phyloP scores from a whole-genome alignment of 2,329 filamentous ascomycete species.

The Westerdykella ornata region DNA sequence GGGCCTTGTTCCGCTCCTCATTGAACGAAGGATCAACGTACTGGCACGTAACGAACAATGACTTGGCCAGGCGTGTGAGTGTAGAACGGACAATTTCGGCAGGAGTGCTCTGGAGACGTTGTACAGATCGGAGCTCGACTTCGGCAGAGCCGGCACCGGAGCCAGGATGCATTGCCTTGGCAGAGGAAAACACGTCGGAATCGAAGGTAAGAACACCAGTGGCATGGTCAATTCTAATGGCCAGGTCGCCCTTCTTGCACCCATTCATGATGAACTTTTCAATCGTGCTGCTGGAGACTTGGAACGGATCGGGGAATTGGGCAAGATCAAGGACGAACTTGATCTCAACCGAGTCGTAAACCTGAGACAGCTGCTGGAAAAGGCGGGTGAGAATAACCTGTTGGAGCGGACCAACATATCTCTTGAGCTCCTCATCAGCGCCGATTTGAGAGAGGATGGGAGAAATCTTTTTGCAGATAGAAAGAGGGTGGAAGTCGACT shows the following conservation, averaged over 20 bases:
- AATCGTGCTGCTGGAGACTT: conserved; percentile 81
- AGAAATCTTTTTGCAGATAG: conserved; percentile 98
- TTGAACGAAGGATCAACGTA: conserved; percentile 91
- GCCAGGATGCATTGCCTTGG: conserved; percentile 82
- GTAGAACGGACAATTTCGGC: conserved; percentile 96
- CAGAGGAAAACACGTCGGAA: conserved; percentile 94
- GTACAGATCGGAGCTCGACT: conserved; percentile 73
- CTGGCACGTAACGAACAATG: conserved; percentile 87
- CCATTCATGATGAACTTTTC: conserved; percentile 99
- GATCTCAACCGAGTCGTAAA: conserved; percentile 96
- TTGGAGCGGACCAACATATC: conserved; percentile 90
- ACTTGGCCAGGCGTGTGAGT: conserved; percentile 82
- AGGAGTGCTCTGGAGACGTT: conserved; percentile 93
- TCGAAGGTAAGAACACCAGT: conserved; percentile 95
- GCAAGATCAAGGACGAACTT: conserved; percentile 89
- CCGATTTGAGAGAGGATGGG: conserved; percentile 93
- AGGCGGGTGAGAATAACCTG: conserved; percentile 97
- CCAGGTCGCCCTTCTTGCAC: conserved; percentile 98
- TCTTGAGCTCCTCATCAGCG: conserved; percentile 89
- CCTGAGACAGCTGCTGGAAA: conserved; percentile 97
- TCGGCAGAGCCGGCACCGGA: conserved; percentile 83
- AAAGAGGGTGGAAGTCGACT: conserved; percentile 97
- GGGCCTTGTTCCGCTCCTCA: conserved; percentile 69
- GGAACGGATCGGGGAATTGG: conserved; percentile 92
- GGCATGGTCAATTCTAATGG: conserved; percentile 92